These are phyloP conservation scores for Neoarthrinium moseri DNA, from an alignment of 2,329 filamentous ascomycete genomes.

Conservation along the genomic window DNA sequence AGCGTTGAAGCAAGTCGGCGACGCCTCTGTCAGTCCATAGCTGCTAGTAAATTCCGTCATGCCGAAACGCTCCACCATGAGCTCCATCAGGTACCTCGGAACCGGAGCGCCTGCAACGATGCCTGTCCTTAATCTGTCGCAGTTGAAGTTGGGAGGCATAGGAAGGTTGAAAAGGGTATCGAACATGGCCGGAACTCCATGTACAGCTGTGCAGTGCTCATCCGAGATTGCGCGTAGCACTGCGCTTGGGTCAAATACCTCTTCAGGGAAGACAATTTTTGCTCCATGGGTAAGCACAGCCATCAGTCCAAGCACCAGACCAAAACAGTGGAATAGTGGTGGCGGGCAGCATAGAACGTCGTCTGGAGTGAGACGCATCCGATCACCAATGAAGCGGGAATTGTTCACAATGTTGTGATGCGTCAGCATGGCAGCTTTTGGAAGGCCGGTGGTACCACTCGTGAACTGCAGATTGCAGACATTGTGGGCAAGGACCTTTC, in stretches of 20 bases:
- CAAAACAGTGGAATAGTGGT: constrained; percentile 84
- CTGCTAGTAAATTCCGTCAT: constrained; percentile 74
- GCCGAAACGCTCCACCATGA: constrained; percentile 67
- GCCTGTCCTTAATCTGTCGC: constrained; percentile 64
- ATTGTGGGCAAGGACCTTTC: constrained; percentile 60
- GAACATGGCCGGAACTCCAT: constrained; percentile 85
- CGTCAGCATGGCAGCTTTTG: constrained; percentile 74
- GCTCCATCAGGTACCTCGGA: constrained; percentile 71
- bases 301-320: constrained; percentile 73
- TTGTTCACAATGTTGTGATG: constrained; percentile 67
- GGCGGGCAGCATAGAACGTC: constrained; percentile 80
- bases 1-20: constrained; percentile 78
- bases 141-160: constrained; percentile 38
- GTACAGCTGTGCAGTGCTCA: constrained; percentile 70
- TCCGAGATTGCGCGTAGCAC: constrained; percentile 66
- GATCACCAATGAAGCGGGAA: constrained; percentile 69
- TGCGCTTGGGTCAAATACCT: constrained; percentile 68
- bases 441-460: constrained; percentile 70
- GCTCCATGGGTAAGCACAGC: constrained; percentile 72
- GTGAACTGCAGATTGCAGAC: constrained; percentile 76
- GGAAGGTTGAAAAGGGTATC: constrained; percentile 58
- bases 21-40: constrained; percentile 75
- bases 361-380: constrained; percentile 65
- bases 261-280: constrained; percentile 73
- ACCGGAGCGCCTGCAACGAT: constrained; percentile 80